phyloP scores from a whole-genome alignment of 768 basidiomycete genomes.

The Tylopilus plumbeoviolaceoides region DNA sequence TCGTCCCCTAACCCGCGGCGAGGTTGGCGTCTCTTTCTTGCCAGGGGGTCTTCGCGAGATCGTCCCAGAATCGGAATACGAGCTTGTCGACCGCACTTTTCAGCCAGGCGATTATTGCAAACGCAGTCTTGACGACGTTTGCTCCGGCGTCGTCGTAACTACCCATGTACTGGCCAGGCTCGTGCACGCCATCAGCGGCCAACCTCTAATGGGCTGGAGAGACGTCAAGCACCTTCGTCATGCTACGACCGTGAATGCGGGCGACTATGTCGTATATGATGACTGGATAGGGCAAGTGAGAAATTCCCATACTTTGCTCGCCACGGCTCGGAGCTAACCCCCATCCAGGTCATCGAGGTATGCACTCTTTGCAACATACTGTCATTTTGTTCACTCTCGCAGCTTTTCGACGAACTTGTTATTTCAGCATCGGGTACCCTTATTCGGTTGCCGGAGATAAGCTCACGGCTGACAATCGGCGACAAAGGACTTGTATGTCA shows the following conservation, averaged over 20 bases:
- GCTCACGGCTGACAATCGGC: constrained; percentile 70
- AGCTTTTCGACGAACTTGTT: constrained; percentile 84
- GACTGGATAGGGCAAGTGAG: constrained; percentile 90
- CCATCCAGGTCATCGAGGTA: constrained; percentile 70
- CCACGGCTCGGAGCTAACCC: constrained; percentile 8
- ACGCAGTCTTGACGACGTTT: constrained; percentile 66
- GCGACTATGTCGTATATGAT: constrained; percentile 77
- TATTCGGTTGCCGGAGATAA: constrained; percentile 73
- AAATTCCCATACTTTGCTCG: constrained; percentile 6
- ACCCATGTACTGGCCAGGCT: constrained; percentile 62
- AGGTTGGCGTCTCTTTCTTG: constrained; percentile 77
- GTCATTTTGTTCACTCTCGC: constrained; percentile 12
- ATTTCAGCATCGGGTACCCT: constrained; percentile 65
- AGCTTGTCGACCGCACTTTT: constrained; percentile 72
- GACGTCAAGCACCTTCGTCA: constrained; percentile 53
- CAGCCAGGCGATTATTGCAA: constrained; percentile 82
- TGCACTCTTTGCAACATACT: constrained; percentile 14
- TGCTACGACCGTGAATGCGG: constrained; percentile 60
- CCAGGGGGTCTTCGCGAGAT: constrained; percentile 58
- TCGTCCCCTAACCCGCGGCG: constrained; percentile 70
- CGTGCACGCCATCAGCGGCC: constrained; percentile 68
- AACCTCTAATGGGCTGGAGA: constrained; percentile 60
- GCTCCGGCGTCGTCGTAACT: constrained; percentile 70
- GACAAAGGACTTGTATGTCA: constrained; percentile 65
- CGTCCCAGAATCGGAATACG: constrained; percentile 61